Base-by-base conservation (phyloP, 352 stramenopile genomes). In the Phytophthora rubi region DNA sequence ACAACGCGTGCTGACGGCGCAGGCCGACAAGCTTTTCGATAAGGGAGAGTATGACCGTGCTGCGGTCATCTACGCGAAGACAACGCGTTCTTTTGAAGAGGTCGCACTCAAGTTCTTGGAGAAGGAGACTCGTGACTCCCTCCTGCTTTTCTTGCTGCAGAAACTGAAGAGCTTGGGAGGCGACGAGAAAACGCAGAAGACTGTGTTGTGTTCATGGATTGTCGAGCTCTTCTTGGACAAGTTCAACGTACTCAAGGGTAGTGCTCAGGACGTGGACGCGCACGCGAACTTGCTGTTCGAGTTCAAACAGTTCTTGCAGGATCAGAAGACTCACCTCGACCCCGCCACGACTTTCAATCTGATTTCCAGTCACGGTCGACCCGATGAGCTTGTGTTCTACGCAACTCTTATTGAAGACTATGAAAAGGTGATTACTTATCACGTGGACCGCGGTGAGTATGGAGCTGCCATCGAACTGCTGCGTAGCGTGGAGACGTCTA, bases 341-440 rank as follows among this genome's bases (percentile, higher is more conserved):
- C 90, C 92, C 2, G 87, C 89, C 9, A 97, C 93, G 45, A 98
- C 94, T 0, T 98, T 98, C 71, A 91, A 96, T 48, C 62, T 98
- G 57, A 95, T 98, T 51, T 86, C 93, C 4, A 95, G 87, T 28
- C 94, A 98, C 65, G 94, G 94, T n/a, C 88, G 93, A 55, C 91
- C 90, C 2, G 89, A 97, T 72, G 93, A 98, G 49, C 80, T 98
- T 33, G 83, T 98, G 23, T 97, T 98, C 53, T 98, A 97, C 55
- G 94, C 94, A 7, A 95, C 86, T 30, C 75, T 98, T 8, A 98
- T 98, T 53, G 93, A 97, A 68, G 94, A 98, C 70, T 98, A 97
- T 62, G 94, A 98, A 53, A 95, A 97, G 56, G 91, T 98, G 4
- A 85, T 98, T 48, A 97, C 90, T 39, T 97, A 97, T 63, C 93